These are phyloP conservation scores for Gossypium herbaceum DNA, from an alignment of 345 rosid genomes.

Conservation along the genomic window DNA sequence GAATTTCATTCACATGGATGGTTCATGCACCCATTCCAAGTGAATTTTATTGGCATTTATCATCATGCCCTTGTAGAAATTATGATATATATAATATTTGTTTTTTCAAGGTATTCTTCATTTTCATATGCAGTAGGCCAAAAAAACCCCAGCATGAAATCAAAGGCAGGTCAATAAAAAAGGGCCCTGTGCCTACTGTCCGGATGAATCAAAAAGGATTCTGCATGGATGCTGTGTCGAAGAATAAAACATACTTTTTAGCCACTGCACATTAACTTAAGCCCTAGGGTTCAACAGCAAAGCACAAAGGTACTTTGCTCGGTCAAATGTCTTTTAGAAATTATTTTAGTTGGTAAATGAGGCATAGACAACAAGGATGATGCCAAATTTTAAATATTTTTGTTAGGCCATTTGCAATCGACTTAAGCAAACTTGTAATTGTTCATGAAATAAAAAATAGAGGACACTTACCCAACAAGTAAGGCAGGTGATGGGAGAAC, in stretches of 20 bases:
- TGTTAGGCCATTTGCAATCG: conserved; percentile 1
- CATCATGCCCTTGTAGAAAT: neutral
- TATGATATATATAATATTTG: too few species aligned
- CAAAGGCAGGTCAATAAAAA: neutral
- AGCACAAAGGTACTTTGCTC: neutral
- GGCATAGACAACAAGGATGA: neutral
- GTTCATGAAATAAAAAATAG: neutral
- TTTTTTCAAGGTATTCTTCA: too few species aligned
- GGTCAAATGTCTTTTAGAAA: neutral
- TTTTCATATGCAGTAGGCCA: too few species aligned
- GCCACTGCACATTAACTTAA: neutral
- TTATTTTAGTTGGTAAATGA: neutral
- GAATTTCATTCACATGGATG: neutral
- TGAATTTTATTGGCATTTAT: neutral
- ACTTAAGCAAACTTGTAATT: neutral
- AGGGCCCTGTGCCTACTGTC: neutral
- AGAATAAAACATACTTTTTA: neutral
- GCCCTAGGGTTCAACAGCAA: neutral
- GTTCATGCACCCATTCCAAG: neutral
- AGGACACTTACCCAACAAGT: conserved; percentile 78
- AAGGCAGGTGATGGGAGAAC: conserved; percentile 90
- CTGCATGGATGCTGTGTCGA: neutral
- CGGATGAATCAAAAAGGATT: neutral
- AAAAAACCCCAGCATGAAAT: neutral
- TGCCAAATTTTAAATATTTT: neutral